Evolutionary conservation across 1,139 yeast genomes (phyloP), one percentile per base, ranked within the genome.

Genomic region (Debaryomyces robertsiae): DNA sequence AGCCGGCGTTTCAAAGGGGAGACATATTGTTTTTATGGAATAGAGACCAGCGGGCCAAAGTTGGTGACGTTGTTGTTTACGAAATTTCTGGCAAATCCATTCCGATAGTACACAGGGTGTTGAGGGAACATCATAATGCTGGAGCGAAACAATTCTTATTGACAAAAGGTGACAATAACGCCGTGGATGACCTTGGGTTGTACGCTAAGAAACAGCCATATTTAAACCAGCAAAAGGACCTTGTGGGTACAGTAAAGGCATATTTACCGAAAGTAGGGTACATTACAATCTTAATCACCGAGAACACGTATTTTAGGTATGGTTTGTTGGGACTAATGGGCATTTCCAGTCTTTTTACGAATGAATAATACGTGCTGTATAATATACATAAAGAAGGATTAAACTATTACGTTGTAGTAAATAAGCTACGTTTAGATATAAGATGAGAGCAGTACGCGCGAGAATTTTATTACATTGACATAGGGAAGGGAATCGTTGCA

Each of bases 1-100:
- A 94, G 60, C 99, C 99, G 1, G 98, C 98, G 0, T 94, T 94
- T 74, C 98, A 93, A 64, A 80, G 98, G 64, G 99, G 99, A 37
- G 99, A 93, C 59, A 84, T 94, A 30, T 69, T 93, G 45, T 84
- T 93, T 57, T 72, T 93, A 44, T 90, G 96, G 96, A 93, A 93
- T 63, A 75, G 97, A 49, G 83, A 85, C 44, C 55, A 66, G 15
- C 65, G 64, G 30, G 82, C 82, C 29, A 70, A 77, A 38, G 95
- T 91, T 1, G 99, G 99, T n/a, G 98, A 93, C 57, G 76, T 93
- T 18, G 98, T 93, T 9, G 98, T 93, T n/a, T 93, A 94, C 60
- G 93, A 93, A 54, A 79, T 91, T 22, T 76, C 78, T 40, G 88
- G 84, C 3, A 83, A 88, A 55, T 73, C 80, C 28, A 91, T 93